Percentiles rank a stretch among this genome's conserved stretches.
These are phyloP conservation scores for Globisporangium okanoganense DNA, from an alignment of 352 stramenopile species.

Conservation along the genomic window DNA sequence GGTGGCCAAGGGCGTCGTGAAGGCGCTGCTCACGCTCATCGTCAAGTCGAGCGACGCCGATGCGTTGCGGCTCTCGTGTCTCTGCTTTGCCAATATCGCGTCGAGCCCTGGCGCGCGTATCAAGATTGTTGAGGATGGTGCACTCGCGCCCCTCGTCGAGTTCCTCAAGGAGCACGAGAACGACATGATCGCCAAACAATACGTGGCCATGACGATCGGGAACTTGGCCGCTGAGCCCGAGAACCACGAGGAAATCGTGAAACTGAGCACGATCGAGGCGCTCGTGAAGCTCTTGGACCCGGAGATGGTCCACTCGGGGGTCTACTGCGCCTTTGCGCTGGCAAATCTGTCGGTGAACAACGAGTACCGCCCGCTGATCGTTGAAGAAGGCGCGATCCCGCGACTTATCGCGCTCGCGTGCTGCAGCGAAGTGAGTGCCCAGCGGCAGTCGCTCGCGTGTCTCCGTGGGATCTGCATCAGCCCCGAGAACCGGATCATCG, in stretches of 20 bases:
- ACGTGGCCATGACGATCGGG: slow-evolving; percentile 93
- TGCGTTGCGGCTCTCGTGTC: slow-evolving; percentile 90
- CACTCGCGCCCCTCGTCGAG: slow-evolving; percentile 81
- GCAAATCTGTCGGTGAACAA: slow-evolving; percentile 94
- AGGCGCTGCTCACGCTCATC: slow-evolving; percentile 90
- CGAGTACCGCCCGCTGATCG: slow-evolving; percentile 89
- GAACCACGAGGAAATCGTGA: slow-evolving; percentile 95
- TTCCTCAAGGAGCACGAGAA: slow-evolving; percentile 87
- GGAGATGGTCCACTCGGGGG: slow-evolving; percentile 75
- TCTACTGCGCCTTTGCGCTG: slow-evolving; percentile 93
- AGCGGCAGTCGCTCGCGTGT: slow-evolving; percentile 90
- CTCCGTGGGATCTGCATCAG: slow-evolving; percentile 93
- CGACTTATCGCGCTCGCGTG: slow-evolving; percentile 93
- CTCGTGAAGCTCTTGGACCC: slow-evolving; percentile 92
- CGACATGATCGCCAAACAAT: slow-evolving; percentile 93
- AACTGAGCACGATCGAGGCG: slow-evolving; percentile 84
- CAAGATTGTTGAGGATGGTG: slow-evolving; percentile 94
- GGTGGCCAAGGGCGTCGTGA: slow-evolving; percentile 94
- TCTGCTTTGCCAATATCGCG: slow-evolving; percentile 95
- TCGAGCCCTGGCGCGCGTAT: slow-evolving; percentile 82
- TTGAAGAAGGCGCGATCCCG: slow-evolving; percentile 92
- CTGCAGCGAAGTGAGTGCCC: slow-evolving; percentile 91
- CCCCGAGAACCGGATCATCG: slow-evolving; percentile 78
- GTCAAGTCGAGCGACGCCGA: slow-evolving; percentile 90
- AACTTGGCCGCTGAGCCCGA: slow-evolving; percentile 94